Evolutionary conservation across 1,284 basidiomycete genomes (phyloP).

Genomic region (Malassezia globosa): DNA sequence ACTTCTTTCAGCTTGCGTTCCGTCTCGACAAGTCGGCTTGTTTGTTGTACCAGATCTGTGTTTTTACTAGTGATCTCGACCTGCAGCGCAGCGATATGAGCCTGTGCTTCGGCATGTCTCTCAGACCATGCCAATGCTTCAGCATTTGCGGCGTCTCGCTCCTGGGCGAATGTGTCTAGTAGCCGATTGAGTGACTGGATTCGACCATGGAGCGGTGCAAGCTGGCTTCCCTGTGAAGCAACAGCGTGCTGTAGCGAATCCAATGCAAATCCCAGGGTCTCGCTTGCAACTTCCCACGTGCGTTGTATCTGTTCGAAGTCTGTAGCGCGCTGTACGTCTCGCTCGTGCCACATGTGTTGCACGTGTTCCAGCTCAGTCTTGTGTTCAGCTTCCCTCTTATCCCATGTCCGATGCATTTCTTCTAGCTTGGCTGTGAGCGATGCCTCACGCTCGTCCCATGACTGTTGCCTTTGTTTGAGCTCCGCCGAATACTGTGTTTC

Average conservation of each 20-base stretch:
- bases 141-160: neutral
- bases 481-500: too few relatives aligned
- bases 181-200: neutral
- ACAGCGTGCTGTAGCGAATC: neutral
- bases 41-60: neutral
- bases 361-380: too few relatives aligned
- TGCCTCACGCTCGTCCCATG: too few relatives aligned
- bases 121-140: neutral
- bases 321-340: neutral
- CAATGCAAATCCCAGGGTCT: neutral
- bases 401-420: neutral
- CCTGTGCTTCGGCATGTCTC: neutral
- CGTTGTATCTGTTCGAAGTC: neutral
- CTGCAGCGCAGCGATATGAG: neutral
- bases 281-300: neutral
- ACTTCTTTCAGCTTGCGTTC: slow-evolving; percentile 12
- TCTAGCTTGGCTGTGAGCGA: neutral
- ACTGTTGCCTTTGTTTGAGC: too few relatives aligned
- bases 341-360: too few relatives aligned
- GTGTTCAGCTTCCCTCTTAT: too few relatives aligned
- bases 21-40: neutral
- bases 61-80: neutral
- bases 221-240: neutral
- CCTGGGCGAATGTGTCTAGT: neutral
- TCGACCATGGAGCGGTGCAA: neutral